Evolutionary conservation across 257 asterid species (phyloP).

Genomic region (Solanum habrochaites): DNA sequence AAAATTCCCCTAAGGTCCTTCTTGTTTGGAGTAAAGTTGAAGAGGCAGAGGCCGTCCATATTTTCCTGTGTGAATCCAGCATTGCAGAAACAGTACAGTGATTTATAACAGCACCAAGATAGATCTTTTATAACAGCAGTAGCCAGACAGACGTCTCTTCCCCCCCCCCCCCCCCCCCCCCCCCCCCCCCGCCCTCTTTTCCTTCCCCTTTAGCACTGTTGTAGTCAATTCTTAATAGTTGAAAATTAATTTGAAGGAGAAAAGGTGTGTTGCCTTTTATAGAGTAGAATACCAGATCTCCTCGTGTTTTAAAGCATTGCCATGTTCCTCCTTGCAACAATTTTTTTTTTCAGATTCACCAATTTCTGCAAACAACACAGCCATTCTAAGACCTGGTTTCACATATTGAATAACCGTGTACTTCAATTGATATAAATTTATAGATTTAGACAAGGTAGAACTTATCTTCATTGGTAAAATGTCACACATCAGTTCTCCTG

Average conservation of each 20-base stretch:
- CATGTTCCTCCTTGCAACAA: neutral
- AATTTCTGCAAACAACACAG: neutral
- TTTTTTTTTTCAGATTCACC: neutral
- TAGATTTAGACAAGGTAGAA: neutral
- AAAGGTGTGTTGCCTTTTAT: neutral
- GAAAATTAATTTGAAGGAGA: neutral
- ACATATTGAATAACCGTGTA: neutral
- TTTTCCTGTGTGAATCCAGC: conserved; percentile 35
- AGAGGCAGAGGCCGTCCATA: conserved; percentile 30
- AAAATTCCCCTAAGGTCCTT: conserved; percentile 36
- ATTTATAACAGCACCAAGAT: conserved; percentile 9
- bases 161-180: too few relatives aligned
- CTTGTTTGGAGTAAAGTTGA: conserved; percentile 41
- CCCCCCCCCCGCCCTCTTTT: too few relatives aligned
- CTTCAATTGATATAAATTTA: neutral
- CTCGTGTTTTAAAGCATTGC: neutral
- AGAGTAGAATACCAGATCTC: neutral
- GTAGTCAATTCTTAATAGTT: neutral
- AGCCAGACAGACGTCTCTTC: neutral
- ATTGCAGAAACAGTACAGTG: conserved; percentile 30
- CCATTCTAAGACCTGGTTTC: neutral
- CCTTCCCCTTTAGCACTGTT: neutral
- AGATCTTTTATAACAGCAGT: neutral
- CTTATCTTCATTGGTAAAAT: neutral
- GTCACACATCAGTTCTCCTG: neutral